Conservation (phyloP, 176 grass and related monocot species). For the Oryza longistaminata region DNA sequence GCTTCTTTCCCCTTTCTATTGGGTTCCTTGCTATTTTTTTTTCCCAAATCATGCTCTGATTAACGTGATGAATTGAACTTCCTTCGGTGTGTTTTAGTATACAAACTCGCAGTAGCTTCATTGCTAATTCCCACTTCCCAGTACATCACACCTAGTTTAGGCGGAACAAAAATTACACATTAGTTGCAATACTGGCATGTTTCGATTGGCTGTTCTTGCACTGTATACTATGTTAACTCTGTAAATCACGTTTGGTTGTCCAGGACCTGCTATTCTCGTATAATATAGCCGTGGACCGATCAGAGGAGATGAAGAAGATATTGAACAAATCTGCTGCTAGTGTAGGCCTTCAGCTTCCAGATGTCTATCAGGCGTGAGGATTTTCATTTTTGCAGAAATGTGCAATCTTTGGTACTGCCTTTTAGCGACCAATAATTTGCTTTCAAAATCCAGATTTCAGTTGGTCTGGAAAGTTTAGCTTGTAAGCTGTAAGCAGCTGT, state of each 20-base stretch:
- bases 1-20: not conserved
- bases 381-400: not conserved
- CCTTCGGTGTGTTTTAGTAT: no score
- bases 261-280: slow-evolving; percentile 88
- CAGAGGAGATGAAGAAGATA: slow-evolving; percentile 90
- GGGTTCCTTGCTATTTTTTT: no score
- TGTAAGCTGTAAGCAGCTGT: not conserved
- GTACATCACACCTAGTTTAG: no score
- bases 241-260: slow-evolving; percentile 11
- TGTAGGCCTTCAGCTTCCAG: slow-evolving; percentile 84
- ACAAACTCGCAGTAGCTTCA: no score
- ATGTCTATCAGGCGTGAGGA: slow-evolving; percentile 64
- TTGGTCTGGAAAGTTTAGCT: slow-evolving; percentile 12
- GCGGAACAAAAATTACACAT: not conserved
- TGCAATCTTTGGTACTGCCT: not conserved
- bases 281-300: slow-evolving; percentile 89
- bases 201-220: not conserved
- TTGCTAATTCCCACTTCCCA: no score
- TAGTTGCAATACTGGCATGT: not conserved
- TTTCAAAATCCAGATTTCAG: not conserved
- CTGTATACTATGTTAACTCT: not conserved
- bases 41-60: not conserved
- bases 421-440: slow-evolving; percentile 23
- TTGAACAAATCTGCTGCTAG: slow-evolving; percentile 95
- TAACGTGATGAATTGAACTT: no score